These are phyloP conservation scores for Neospermospora avenae DNA, from an alignment of 2,329 filamentous ascomycete genomes.

Conservation along the genomic window DNA sequence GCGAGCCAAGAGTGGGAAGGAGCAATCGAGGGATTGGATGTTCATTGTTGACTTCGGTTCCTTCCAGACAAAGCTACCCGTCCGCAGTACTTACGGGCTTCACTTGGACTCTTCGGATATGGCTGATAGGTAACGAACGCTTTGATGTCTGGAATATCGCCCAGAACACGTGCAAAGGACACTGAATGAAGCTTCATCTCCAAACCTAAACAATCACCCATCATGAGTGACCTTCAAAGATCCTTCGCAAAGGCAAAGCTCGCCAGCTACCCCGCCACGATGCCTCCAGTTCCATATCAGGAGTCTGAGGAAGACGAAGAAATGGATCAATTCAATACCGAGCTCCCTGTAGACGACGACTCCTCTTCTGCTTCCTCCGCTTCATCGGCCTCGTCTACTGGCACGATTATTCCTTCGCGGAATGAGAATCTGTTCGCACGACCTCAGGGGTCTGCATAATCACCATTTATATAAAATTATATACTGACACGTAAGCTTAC, in stretches of 20 bases:
- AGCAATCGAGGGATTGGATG: neutral
- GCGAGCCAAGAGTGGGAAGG: neutral
- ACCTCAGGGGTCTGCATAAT: slow-evolving; percentile 57
- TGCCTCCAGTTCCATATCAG: slow-evolving; percentile 48
- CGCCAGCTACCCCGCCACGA: slow-evolving; percentile 47
- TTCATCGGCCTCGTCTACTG: slow-evolving; percentile 88
- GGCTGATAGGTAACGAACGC: neutral
- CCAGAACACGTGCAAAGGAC: neutral
- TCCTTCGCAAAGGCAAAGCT: slow-evolving; percentile 76
- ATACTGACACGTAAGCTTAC: slow-evolving; percentile 14
- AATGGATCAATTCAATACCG: slow-evolving; percentile 40
- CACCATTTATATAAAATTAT: slow-evolving; percentile 3
- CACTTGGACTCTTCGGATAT: neutral
- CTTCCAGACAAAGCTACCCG: neutral
- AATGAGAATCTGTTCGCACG: slow-evolving; percentile 71
- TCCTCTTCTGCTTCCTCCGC: slow-evolving; percentile 70
- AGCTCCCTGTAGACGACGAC: slow-evolving; percentile 52
- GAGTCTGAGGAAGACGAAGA: slow-evolving; percentile 46
- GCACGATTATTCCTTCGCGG: slow-evolving; percentile 81
- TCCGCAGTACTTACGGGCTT: neutral
- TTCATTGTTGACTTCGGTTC: neutral
- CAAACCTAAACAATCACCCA: slow-evolving; percentile 27
- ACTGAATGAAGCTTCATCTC: neutral
- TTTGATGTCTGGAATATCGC: too few relatives aligned
- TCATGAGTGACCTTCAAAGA: slow-evolving; percentile 79